Percentiles rank a stretch among this genome's conserved stretches.
Conservation (phyloP, 495 filamentous ascomycete genomes). For the Penicillium egyptiacum region DNA sequence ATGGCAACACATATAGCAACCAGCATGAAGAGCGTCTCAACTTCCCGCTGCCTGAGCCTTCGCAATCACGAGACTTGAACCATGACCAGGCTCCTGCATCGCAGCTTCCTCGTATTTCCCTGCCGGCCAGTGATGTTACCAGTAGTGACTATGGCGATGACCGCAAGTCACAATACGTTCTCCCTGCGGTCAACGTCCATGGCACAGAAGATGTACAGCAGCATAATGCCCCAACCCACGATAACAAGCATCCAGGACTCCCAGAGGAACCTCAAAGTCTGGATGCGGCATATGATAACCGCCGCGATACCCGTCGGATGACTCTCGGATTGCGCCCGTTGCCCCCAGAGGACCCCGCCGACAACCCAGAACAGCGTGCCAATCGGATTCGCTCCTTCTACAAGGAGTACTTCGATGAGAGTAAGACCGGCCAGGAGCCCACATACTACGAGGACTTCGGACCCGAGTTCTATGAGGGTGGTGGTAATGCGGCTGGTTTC, state of each 20-base stretch:
- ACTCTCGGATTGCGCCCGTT: constrained; percentile 92
- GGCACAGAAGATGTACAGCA: constrained; percentile 25
- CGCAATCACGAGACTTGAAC: constrained; percentile 13
- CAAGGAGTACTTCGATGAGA: constrained; percentile 97
- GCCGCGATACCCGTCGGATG: constrained; percentile 67
- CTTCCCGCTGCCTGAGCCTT: constrained; percentile 30
- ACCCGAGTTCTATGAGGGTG: constrained; percentile 56
- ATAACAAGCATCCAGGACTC: constrained; percentile 17
- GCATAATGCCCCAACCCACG: constrained; percentile 14
- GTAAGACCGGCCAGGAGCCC: constrained; percentile 54
- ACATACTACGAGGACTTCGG: constrained; percentile 71
- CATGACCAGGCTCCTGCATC: constrained; percentile 23
- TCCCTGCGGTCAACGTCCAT: constrained; percentile 36
- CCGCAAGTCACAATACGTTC: constrained; percentile 50
- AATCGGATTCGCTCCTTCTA: constrained; percentile 98
- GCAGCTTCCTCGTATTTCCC: constrained; percentile 42
- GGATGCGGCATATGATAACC: constrained; percentile 31
- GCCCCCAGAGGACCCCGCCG: constrained; percentile 79
- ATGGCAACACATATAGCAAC: constrained; percentile 7
- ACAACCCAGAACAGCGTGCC: constrained; percentile 89
- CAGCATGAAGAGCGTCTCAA: constrained; percentile 28
- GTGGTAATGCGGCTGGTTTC: constrained; percentile 33
- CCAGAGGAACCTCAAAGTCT: constrained; percentile 32
- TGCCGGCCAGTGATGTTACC: constrained; percentile 50
- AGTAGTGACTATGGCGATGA: constrained; percentile 62